A percentile compares a stretch with the other conserved stretches of the same genome.
Conservation (phyloP, 1,139 yeast species). For the Saccharomyces hybrid region DNA sequence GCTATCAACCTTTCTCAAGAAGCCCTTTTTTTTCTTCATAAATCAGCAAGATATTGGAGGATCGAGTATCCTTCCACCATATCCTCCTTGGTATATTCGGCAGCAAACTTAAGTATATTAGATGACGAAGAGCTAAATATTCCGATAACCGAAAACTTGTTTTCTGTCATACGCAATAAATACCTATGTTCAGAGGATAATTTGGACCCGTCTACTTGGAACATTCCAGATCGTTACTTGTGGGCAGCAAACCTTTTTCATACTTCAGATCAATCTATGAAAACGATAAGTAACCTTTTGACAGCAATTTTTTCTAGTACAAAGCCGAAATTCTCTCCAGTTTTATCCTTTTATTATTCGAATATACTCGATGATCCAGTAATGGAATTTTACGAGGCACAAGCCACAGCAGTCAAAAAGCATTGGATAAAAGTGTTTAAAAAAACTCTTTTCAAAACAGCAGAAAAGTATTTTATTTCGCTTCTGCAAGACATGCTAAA, state of each 20-base stretch:
- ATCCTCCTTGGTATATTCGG: constrained; percentile 46
- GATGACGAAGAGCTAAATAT: constrained; percentile 30
- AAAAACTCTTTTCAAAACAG: constrained; percentile 42
- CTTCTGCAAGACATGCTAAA: constrained; percentile 54
- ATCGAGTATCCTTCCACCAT: constrained; percentile 43
- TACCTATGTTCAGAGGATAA: constrained; percentile 36
- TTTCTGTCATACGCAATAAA: constrained; percentile 21
- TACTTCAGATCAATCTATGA: constrained; percentile 44
- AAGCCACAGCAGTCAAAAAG: constrained; percentile 36
- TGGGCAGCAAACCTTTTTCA: constrained; percentile 44
- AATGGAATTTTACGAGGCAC: constrained; percentile 26
- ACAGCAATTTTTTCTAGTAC: constrained; percentile 41
- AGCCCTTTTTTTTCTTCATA: constrained; percentile 37
- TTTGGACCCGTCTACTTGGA: constrained; percentile 47
- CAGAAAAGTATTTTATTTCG: constrained; percentile 54
- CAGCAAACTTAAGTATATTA: constrained; percentile 40
- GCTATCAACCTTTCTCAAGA: constrained; percentile 35
- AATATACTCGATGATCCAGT: constrained; percentile 45
- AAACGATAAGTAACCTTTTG: constrained; percentile 40
- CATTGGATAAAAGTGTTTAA: constrained; percentile 47
- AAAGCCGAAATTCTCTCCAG: constrained; percentile 58
- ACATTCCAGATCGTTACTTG: constrained; percentile 41
- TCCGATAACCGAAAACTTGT: constrained; percentile 22
- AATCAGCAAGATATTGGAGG: constrained; percentile 55
- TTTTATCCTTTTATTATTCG: constrained; percentile 43